Percentiles rank a stretch among this genome's conserved stretches.
Evolutionary conservation across 352 stramenopile species (phyloP).

Genomic region (Phytopythium cucurbitacearum): DNA sequence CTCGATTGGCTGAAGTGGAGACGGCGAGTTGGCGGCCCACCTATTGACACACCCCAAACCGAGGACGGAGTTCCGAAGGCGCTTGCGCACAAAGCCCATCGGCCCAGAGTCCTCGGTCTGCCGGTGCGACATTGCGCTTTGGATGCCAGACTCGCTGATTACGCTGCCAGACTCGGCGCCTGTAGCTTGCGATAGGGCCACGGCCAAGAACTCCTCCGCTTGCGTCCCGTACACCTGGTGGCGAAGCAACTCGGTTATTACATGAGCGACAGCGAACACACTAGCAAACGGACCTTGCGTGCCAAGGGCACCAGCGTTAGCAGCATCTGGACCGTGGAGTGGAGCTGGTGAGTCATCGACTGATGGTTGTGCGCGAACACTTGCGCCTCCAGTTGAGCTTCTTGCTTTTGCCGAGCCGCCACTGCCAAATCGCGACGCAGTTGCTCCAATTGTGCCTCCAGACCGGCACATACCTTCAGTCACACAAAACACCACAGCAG

Average conservation of each 20-base stretch:
- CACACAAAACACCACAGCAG: neutral
- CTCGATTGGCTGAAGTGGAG: conserved; percentile 6
- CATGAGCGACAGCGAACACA: neutral
- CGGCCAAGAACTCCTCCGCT: conserved; percentile 60
- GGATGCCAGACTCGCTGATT: too few relatives aligned
- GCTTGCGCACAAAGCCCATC: conserved; percentile 39
- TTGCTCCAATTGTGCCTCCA: conserved; percentile 23
- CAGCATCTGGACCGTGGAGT: conserved; percentile 72
- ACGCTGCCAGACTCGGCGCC: conserved; percentile 11
- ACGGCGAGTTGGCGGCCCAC: conserved; percentile 32
- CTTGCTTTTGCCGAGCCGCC: conserved; percentile 41
- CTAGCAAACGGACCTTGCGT: conserved; percentile 25
- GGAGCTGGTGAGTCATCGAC: conserved; percentile 63
- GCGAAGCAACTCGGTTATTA: neutral
- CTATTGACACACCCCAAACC: conserved; percentile 50
- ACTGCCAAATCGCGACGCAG: conserved; percentile 29
- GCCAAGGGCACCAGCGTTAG: conserved; percentile 63
- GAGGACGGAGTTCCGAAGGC: conserved; percentile 49
- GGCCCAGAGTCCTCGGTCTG: conserved; percentile 15
- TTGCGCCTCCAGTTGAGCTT: conserved; percentile 51
- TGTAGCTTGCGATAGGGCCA: conserved; percentile 42
- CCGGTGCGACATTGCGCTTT: neutral
- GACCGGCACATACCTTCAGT: conserved; percentile 12
- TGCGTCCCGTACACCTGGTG: conserved; percentile 49
- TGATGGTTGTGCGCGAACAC: conserved; percentile 63